Evolutionary conservation across 345 rosid genomes (phyloP), one percentile per base, ranked within the genome.

Genomic region (Bretschneidera sinensis): DNA sequence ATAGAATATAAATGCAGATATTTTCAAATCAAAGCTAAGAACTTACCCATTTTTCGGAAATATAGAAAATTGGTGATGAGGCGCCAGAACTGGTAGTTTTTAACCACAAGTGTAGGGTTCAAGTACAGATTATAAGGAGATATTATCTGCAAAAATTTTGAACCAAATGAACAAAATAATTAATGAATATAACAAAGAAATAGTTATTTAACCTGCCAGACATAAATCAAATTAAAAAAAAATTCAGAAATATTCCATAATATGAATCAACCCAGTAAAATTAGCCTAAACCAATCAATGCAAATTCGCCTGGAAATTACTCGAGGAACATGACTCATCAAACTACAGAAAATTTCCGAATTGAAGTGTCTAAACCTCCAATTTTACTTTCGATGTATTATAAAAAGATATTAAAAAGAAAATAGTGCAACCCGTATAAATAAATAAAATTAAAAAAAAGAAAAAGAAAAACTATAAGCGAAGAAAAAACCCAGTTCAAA

Each of bases 21-120:
- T 39, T n/a, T 14, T 1, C 4, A 39, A 39, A 39, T 4, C 24
- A 52, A 31, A 48, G n/a, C n/a, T 7, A 14, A 53, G 58, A 51
- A 74, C 52, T 70, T 79, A 83, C 99, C 97, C 97, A 90, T 88
- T 75, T 88, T 88, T 34, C 98, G 83, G 80, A 91, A 95, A 81
- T 86, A 95, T 55, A 95, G 71, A 79, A 95, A 95, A 73, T 95
- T 95, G 31, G 99, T 95, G 67, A 95, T 45, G 60, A 95, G 99
- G 72, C 99, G 97, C 99, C 99, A 95, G 72, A 86, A 77, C 66
- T 95, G 91, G 76, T 85, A 88, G 14, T 88, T 85, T 81, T 84
- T 88, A 62, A 95, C 82, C 59, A 95, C 94, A 47, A 88, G 91
- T 1, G 70, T 78, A 0, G 99, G 96, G 68, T 91, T 67, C 84